These are phyloP conservation scores for Passalora sequoiae DNA, from an alignment of 2,329 filamentous ascomycete species.

Conservation along the genomic window DNA sequence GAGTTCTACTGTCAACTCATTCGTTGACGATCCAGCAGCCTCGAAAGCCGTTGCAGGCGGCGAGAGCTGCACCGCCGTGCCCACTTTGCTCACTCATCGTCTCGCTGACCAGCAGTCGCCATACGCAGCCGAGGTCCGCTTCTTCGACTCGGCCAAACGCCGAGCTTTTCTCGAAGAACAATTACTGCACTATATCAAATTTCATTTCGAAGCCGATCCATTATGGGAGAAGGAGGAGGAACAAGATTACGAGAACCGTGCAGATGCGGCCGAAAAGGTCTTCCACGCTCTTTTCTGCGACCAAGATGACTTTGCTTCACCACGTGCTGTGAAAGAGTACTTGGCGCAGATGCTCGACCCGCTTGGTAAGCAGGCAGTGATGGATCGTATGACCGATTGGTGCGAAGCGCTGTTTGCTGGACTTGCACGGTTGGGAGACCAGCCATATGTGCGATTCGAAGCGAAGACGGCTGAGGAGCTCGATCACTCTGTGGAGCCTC, in stretches of 20 bases:
- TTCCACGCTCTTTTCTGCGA: conserved; percentile 15
- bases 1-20: conserved; percentile 10
- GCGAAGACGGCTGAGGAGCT: conserved; percentile 13
- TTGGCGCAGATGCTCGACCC: not conserved
- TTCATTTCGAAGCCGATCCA: conserved; percentile 5
- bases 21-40: conserved; percentile 9
- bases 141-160: not conserved
- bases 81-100: conserved; percentile 6
- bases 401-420: not conserved
- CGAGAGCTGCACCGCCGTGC: conserved; percentile 11
- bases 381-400: not conserved
- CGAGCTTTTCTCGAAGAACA: conserved; percentile 6
- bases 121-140: conserved; percentile 9
- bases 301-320: conserved; percentile 11
- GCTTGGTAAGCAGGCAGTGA: not conserved
- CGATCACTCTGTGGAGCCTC: conserved; percentile 14
- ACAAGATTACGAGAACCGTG: not conserved
- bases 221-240: conserved; percentile 6
- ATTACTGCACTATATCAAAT: not conserved
- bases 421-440: not conserved
- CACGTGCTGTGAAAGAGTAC: conserved; percentile 1
- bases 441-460: conserved; percentile 11
- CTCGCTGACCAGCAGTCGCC: not conserved
- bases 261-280: conserved; percentile 9
- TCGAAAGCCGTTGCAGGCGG: conserved; percentile 8